Conservation (phyloP, 1,284 basidiomycete species). For the Apiotrichum gamsii region DNA sequence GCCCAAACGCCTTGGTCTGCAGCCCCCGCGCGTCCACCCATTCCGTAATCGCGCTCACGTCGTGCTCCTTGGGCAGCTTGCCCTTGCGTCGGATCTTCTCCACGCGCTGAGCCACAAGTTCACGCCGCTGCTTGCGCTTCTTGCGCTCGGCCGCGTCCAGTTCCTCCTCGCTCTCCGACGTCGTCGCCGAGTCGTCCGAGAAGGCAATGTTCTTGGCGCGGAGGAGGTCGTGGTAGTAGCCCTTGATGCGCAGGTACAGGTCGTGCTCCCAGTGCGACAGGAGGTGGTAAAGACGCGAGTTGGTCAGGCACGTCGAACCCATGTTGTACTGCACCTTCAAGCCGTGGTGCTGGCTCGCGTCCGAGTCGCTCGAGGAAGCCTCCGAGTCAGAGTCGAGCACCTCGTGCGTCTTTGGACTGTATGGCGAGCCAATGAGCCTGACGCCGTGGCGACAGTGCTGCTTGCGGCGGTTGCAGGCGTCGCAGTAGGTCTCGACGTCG, state of each 20-base stretch:
- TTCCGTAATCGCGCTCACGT: constrained; percentile 2
- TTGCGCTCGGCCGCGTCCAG: not conserved
- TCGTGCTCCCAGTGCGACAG: constrained; percentile 7
- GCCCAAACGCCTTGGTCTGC: constrained; percentile 1
- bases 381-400: too few species aligned
- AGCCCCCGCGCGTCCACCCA: constrained; percentile 3
- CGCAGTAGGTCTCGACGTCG: constrained; percentile 2
- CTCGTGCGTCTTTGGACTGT: constrained; percentile 1
- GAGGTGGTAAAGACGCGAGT: not conserved
- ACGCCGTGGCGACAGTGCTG: constrained; percentile 1
- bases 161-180: not conserved
- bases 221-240: constrained; percentile 4
- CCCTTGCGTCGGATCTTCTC: not conserved
- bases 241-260: not conserved
- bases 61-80: constrained; percentile 1
- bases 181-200: not conserved
- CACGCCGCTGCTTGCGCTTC: not conserved
- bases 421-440: not conserved
- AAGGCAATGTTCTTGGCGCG: not conserved
- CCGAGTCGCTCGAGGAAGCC: too few species aligned
- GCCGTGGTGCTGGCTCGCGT: not conserved
- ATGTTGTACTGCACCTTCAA: not conserved
- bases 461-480: constrained; percentile 8
- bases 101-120: not conserved
- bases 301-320: too few species aligned